Base-by-base conservation (phyloP, 345 rosid genomes). In the Hirschfeldia incana region DNA sequence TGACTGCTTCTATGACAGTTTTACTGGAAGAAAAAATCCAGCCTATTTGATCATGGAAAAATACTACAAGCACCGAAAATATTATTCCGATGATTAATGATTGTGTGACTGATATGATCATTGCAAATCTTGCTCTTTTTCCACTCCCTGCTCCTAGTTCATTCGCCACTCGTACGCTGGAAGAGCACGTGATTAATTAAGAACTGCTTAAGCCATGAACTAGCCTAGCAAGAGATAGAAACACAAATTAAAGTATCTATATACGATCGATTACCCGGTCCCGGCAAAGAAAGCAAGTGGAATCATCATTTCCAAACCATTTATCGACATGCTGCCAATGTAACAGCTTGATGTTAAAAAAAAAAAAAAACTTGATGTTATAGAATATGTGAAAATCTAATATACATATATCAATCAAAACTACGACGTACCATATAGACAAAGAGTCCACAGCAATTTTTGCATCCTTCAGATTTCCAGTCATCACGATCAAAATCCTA, bases 251-350 rank as follows among this genome's bases (percentile, higher is more conserved):
- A 63, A 63, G 12, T 63, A 32, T 30, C 29, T 17, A 30, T 57
- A 13, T 30, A n/a, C 1, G 55, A 74, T n/a, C 39, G 2, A 1
- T 64, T 74, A 74, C 97, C 97, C 92, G 21, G 85, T 84, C 12
- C 78, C 97, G 4, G 95, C 95, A 65, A 91, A 87, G 89, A 94
- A 94, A 0, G 94, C 92, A 0, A 94, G 8, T n/a, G 97, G 95
- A 69, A 94, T 89, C 98, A 89, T 91, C 92, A 94, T 1, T 33
- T 90, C 92, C 95, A 91, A 90, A 0, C 91, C 92, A 71, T 94
- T 91, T 0, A 94, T 85, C 4, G 87, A 62, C 95, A 94, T 90
- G 80, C 97, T 94, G 88, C 75, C 34, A 59, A 78, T 36, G 13
- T 1, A 53, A 15, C 21, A 21, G 21, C 0, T 46, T 3, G 2